A percentile compares a stretch with the other conserved stretches of the same genome.
Conservation (phyloP, 768 basidiomycete genomes). For the Coprinopsis cinerea region DNA sequence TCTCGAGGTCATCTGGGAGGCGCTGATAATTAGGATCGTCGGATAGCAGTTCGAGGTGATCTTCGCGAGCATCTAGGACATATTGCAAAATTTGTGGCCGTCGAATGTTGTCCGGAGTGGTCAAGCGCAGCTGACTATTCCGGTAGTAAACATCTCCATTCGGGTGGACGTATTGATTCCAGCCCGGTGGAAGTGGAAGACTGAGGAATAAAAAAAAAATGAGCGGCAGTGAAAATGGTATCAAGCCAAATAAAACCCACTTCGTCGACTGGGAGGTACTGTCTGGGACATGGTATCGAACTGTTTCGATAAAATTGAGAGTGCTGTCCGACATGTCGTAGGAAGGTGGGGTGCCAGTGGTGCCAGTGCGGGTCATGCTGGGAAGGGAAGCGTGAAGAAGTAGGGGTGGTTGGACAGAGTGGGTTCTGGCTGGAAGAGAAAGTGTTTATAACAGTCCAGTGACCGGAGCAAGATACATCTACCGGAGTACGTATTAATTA, state of each 20-base stretch:
- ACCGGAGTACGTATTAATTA: too few species aligned
- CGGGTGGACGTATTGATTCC: slow-evolving; percentile 35
- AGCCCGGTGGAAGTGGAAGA: slow-evolving; percentile 14
- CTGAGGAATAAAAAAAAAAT: slow-evolving; percentile 13
- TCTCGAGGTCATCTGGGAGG: slow-evolving; percentile 34
- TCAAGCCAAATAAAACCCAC: neutral
- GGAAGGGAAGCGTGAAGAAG: too few species aligned
- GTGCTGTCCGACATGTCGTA: slow-evolving; percentile 1
- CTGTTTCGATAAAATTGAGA: slow-evolving; percentile 11
- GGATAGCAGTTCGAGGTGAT: slow-evolving; percentile 29
- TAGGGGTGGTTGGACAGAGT: too few species aligned
- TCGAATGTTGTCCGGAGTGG: slow-evolving; percentile 36
- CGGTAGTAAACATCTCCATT: slow-evolving; percentile 42
- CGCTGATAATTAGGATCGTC: slow-evolving; percentile 21
- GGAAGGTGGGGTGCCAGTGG: neutral
- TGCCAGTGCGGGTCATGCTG: neutral
- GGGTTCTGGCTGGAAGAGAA: too few species aligned
- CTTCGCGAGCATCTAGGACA: slow-evolving; percentile 30
- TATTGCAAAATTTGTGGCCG: slow-evolving; percentile 25
- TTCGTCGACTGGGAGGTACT: neutral
- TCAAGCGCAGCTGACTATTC: slow-evolving; percentile 27
- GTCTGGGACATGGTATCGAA: slow-evolving; percentile 4
- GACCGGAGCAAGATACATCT: too few species aligned
- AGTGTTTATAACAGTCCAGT: too few species aligned
- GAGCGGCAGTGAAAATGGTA: slow-evolving; percentile 12